A percentile compares a stretch with the other conserved stretches of the same genome.
Evolutionary conservation across 208 protist species (phyloP).

Genomic region (Leishmania tropica): DNA sequence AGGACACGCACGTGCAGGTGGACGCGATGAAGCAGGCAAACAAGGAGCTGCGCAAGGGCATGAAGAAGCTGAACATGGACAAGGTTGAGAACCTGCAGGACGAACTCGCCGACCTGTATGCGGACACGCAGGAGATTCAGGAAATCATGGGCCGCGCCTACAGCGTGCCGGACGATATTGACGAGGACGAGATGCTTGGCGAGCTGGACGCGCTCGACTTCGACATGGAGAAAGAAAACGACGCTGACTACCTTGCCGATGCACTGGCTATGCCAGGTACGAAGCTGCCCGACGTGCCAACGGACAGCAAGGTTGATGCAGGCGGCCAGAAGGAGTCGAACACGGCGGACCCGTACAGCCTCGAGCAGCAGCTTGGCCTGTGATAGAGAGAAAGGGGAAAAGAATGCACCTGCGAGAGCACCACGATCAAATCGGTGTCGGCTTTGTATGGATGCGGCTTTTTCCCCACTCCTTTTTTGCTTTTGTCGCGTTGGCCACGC

Average conservation of each 20-base stretch:
- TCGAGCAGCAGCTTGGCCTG: slow-evolving; percentile 88
- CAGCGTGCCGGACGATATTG: slow-evolving; percentile 91
- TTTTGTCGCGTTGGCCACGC: not conserved
- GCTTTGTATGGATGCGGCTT: not conserved
- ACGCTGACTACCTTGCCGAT: slow-evolving; percentile 82
- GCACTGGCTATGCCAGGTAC: slow-evolving; percentile 74
- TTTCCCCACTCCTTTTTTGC: not conserved
- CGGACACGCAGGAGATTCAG: slow-evolving; percentile 93
- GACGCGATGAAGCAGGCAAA: slow-evolving; percentile 89
- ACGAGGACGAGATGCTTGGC: slow-evolving; percentile 92
- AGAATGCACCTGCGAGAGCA: not conserved
- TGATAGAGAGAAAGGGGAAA: slow-evolving; percentile 24
- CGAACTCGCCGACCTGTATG: slow-evolving; percentile 90
- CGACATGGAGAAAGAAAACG: slow-evolving; percentile 78
- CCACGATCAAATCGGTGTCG: not conserved
- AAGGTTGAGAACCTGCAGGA: slow-evolving; percentile 90
- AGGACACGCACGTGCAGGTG: slow-evolving; percentile 92
- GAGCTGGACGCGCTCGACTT: slow-evolving; percentile 90
- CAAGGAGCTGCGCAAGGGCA: slow-evolving; percentile 85
- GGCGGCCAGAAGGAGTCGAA: slow-evolving; percentile 44
- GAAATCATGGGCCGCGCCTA: slow-evolving; percentile 92
- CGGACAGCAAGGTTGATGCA: slow-evolving; percentile 33
- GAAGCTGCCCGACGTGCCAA: slow-evolving; percentile 60
- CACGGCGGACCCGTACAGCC: slow-evolving; percentile 69
- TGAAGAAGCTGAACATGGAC: slow-evolving; percentile 86